Base-by-base conservation (phyloP, 805 yeast species). In the Kurtzmaniella cleridarum region DNA sequence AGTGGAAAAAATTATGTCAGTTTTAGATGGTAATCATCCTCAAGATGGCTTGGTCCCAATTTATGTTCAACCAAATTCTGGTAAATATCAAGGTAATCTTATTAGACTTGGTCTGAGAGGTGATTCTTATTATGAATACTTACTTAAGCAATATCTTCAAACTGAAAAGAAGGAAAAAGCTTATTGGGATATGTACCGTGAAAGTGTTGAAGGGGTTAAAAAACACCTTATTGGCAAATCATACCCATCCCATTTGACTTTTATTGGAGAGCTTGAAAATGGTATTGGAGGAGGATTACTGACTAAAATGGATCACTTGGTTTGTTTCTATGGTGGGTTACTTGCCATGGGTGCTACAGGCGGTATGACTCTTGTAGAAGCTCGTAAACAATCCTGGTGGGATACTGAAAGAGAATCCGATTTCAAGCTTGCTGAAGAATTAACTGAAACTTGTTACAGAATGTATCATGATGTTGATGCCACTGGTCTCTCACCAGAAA, bases 21-120 rank as follows among this genome's bases (percentile, higher is more conserved):
- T 79, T 0, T 60, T 91, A 40, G 95, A 89, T 54, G 60, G 66
- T 3, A 79, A 78, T 50, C 71, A 75, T 34, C 81, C 85, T 6
- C 50, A 57, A 38, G 88, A 79, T 51, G 96, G 96, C 0, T 69
- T 90, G 31, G 95, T 77, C 3, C 96, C 97, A 2, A 86, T 88
- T 33, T 84, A 69, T 53, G 79, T 90, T 28, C 66, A 76, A 28
- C 93, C 96, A 7, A 81, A 78, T 31, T 73, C 82, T 0, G 96
- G 93, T 4, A 64, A 68, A 44, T 88, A 76, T 57, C 75, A 68
- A 42, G 88, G 88, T 1, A 50, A 55, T 2, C 60, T 75, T 38
- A 86, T 91, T 44, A 74, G 96, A 46, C 64, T 90, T 40, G 97
- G 97, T 0, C 84, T 95, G 1, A 72, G 96, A 49, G 97, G 96